A percentile compares a stretch with the other conserved stretches of the same genome.
Evolutionary conservation across 495 filamentous ascomycete species (phyloP).

Genomic region (Endocarpon pusillum): DNA sequence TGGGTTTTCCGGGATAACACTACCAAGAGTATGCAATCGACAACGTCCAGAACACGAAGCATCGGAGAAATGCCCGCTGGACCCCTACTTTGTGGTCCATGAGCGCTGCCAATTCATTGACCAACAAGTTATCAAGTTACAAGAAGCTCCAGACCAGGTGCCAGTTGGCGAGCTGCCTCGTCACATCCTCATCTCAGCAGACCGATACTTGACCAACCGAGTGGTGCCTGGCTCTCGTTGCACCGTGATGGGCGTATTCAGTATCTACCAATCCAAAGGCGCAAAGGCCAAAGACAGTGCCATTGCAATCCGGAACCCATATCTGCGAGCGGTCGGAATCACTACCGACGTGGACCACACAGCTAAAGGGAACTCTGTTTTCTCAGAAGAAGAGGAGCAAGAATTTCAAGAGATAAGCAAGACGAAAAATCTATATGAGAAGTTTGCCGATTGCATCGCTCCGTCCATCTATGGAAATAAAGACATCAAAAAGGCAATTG

Average conservation of each 20-base stretch:
- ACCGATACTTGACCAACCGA: conserved; percentile 88
- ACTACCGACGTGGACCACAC: conserved; percentile 80
- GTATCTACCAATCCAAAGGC: conserved; percentile 76
- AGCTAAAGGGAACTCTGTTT: conserved; percentile 67
- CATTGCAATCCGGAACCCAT: conserved; percentile 89
- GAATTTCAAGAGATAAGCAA: conserved; percentile 90
- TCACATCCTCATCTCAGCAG: conserved; percentile 86
- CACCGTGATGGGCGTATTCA: conserved; percentile 93
- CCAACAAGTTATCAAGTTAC: conserved; percentile 94
- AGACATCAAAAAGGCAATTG: conserved; percentile 98
- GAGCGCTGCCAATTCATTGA: conserved; percentile 93
- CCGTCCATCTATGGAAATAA: conserved; percentile 93
- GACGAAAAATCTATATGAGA: conserved; percentile 76
- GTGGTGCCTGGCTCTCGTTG: conserved; percentile 92
- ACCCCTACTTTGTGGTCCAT: conserved; percentile 90
- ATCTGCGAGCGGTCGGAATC: conserved; percentile 87
- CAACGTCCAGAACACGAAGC: conserved; percentile 38
- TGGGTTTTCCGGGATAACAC: conserved; percentile 70
- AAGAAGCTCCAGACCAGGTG: conserved; percentile 95
- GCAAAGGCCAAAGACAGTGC: conserved; percentile 62
- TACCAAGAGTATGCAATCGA: conserved; percentile 63
- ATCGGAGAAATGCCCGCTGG: conserved; percentile 64
- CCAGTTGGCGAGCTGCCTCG: conserved; percentile 92
- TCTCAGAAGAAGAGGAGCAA: conserved; percentile 92
- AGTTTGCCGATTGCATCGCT: conserved; percentile 82